Evolutionary conservation across 179 eudicot genomes (phyloP).

Genomic region (Spergularia azorica): DNA sequence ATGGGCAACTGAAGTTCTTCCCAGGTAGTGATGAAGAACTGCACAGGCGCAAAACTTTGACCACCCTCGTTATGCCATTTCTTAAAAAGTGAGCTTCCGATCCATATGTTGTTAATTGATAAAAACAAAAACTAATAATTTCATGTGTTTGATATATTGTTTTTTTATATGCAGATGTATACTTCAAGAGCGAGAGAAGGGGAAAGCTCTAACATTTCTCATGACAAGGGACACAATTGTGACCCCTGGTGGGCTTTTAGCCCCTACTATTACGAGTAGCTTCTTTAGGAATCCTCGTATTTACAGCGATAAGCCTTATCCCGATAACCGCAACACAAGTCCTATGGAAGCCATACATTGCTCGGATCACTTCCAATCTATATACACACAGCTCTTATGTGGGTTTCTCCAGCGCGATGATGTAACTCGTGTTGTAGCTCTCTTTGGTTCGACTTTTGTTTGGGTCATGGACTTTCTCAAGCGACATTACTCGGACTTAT

Average conservation of each 20-base stretch:
- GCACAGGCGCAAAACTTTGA: conserved; percentile 53
- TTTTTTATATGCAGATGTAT: conserved; percentile 38
- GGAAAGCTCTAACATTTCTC: conserved; percentile 64
- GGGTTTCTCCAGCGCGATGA: conserved; percentile 56
- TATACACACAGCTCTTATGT: conserved; percentile 72
- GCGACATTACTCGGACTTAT: conserved; percentile 50
- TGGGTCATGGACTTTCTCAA: conserved; percentile 72
- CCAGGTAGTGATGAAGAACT: conserved; percentile 60
- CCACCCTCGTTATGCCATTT: conserved; percentile 67
- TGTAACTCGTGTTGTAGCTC: conserved; percentile 63
- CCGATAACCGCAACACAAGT: conserved; percentile 60
- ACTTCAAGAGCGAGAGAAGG: conserved; percentile 50
- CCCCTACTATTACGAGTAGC: conserved; percentile 66
- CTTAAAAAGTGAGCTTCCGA: conserved; percentile 55
- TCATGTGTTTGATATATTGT: too few species aligned
- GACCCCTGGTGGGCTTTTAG: conserved; percentile 68
- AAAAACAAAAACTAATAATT: too few species aligned
- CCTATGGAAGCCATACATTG: conserved; percentile 74
- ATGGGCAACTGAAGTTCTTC: conserved; percentile 70
- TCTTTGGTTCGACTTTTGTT: conserved; percentile 77
- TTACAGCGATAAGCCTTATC: conserved; percentile 47
- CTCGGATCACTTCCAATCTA: conserved; percentile 69
- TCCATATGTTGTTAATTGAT: too few species aligned
- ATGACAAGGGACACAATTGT: conserved; percentile 63
- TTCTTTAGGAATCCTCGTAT: conserved; percentile 60